Evolutionary conservation across 306 rosid genomes (phyloP).

Genomic region (Corylus avellana): DNA sequence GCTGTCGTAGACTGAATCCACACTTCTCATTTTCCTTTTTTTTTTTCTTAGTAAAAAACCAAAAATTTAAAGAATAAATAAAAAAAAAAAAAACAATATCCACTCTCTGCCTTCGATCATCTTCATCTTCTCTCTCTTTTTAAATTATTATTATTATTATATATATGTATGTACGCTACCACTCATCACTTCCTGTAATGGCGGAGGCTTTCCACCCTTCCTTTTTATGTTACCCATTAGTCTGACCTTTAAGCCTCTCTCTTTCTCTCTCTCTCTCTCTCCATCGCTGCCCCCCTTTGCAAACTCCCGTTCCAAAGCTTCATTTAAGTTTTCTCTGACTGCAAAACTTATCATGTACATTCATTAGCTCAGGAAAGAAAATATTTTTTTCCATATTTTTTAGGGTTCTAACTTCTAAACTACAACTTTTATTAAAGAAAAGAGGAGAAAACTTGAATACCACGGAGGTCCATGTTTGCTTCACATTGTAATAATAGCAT

Average conservation of each 20-base stretch:
- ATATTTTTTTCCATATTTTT: too few species aligned
- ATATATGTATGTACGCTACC: background rate
- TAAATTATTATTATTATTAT: background rate
- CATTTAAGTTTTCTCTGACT: background rate
- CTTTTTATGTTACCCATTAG: background rate
- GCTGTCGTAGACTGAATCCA: slow-evolving; percentile 43
- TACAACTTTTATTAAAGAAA: background rate
- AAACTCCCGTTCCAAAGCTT: background rate
- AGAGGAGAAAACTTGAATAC: background rate
- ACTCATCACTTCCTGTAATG: slow-evolving; percentile 26
- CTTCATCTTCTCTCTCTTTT: slow-evolving; percentile 12
- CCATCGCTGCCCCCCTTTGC: background rate
- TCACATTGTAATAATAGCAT: background rate
- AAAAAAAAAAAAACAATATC: background rate
- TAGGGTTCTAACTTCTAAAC: background rate
- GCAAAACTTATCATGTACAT: background rate
- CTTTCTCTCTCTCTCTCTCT: background rate
- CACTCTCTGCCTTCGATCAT: slow-evolving; percentile 24
- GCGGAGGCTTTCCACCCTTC: slow-evolving; percentile 11
- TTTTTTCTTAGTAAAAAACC: slow-evolving; percentile 14
- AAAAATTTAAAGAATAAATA: slow-evolving; percentile 20
- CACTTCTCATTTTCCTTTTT: background rate
- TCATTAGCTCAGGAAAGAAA: background rate
- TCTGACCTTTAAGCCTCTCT: slow-evolving; percentile 9
- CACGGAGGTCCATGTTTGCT: background rate